Evolutionary conservation across 2,329 filamentous ascomycete species (phyloP).

Genomic region (Hymenoscyphus infarciens): DNA sequence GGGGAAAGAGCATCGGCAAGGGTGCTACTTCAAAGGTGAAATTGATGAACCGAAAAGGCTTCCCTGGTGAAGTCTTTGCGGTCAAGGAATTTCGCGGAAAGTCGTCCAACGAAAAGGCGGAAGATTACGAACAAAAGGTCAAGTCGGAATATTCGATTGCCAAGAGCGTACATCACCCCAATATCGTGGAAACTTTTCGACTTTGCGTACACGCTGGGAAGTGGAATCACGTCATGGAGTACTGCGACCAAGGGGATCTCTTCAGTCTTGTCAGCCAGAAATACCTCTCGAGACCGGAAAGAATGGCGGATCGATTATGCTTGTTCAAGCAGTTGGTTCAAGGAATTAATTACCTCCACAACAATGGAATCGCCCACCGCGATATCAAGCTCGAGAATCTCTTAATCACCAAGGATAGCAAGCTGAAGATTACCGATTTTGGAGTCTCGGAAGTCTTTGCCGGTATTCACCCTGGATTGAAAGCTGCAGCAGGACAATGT

Average conservation of each 20-base stretch:
- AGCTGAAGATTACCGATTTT: conserved; percentile 89
- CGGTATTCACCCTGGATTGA: conserved; percentile 74
- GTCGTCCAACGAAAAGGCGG: conserved; percentile 62
- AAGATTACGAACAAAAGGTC: conserved; percentile 83
- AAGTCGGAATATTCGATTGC: conserved; percentile 88
- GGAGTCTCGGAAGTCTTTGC: conserved; percentile 84
- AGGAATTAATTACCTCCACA: conserved; percentile 77
- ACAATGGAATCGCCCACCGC: conserved; percentile 81
- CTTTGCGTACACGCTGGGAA: conserved; percentile 71
- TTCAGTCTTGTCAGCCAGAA: conserved; percentile 70
- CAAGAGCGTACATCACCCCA: conserved; percentile 80
- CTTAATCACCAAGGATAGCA: conserved; percentile 72
- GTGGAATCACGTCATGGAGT: conserved; percentile 94
- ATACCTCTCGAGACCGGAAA: conserved; percentile 62
- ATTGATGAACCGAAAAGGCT: conserved; percentile 69
- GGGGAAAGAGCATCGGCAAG: conserved; percentile 74
- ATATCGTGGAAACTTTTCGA: conserved; percentile 73
- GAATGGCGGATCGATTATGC: conserved; percentile 67
- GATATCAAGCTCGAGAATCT: conserved; percentile 91
- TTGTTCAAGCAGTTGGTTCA: conserved; percentile 87
- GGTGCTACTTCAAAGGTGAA: conserved; percentile 80
- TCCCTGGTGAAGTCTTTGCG: conserved; percentile 64
- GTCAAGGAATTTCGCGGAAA: conserved; percentile 85
- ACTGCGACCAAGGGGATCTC: conserved; percentile 77
- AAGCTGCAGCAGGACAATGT: conserved; percentile 69